A percentile compares a stretch with the other conserved stretches of the same genome.
phyloP scores from a whole-genome alignment of 352 stramenopile genomes.

The Hyaloperonospora arabidopsidis region DNA sequence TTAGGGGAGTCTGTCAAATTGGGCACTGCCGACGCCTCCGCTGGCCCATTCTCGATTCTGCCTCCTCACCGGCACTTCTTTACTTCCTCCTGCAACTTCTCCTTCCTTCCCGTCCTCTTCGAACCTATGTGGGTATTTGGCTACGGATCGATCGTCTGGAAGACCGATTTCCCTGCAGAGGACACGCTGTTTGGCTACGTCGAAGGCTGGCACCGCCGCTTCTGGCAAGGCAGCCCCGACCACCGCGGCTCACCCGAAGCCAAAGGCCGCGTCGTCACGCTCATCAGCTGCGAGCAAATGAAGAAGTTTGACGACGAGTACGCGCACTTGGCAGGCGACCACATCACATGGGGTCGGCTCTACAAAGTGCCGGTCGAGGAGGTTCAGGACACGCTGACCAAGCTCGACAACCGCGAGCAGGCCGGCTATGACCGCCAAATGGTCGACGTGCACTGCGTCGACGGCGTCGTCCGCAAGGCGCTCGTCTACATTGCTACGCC shows the following conservation, averaged over 20 bases:
- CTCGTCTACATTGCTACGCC: conserved; percentile 82
- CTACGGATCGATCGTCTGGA: conserved; percentile 79
- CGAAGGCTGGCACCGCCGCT: conserved; percentile 78
- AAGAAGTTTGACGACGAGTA: conserved; percentile 65
- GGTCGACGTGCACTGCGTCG: conserved; percentile 71
- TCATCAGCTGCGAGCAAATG: conserved; percentile 76
- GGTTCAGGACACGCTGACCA: conserved; percentile 59
- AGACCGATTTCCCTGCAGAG: conserved; percentile 61
- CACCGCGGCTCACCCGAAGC: conserved; percentile 72
- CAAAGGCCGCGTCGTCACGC: conserved; percentile 78
- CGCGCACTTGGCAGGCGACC: conserved; percentile 50
- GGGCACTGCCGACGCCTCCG: conserved; percentile 1
- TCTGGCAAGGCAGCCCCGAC: conserved; percentile 86
- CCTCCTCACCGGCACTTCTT: conserved; percentile 13
- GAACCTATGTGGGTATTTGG: conserved; percentile 75
- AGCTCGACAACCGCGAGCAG: conserved; percentile 82
- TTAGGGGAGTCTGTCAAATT: conserved; percentile 2
- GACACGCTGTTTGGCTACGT: conserved; percentile 71
- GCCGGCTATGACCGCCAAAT: conserved; percentile 73
- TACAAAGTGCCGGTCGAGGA: conserved; percentile 81
- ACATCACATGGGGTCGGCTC: conserved; percentile 77
- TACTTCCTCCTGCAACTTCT: conserved; percentile 1
- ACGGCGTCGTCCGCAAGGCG: conserved; percentile 54
- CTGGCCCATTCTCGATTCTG: conserved; percentile 10
- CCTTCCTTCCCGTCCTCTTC: not conserved